phyloP scores from a whole-genome alignment of 108 stramenopile genomes.

The Pseudonitzschia multiseries region DNA sequence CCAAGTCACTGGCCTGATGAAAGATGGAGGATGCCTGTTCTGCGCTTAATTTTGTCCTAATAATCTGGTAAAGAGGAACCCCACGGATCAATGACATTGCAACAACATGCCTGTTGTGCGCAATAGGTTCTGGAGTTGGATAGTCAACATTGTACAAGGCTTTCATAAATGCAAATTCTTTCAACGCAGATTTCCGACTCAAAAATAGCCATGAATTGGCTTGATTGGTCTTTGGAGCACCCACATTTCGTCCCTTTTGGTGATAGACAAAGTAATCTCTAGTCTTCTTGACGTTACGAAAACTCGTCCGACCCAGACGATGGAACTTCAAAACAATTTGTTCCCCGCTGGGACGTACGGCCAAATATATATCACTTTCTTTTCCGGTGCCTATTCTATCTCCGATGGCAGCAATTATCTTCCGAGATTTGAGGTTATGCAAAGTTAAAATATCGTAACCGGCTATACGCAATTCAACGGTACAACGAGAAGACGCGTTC shows the following conservation, averaged over 20 bases:
- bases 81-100: constrained; percentile 88
- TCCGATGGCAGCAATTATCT: constrained; percentile 86
- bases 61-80: constrained; percentile 90
- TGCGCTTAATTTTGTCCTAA: constrained; percentile 68
- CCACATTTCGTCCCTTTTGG: constrained; percentile 37
- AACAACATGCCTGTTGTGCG: constrained; percentile 93
- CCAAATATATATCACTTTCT: constrained; percentile 88
- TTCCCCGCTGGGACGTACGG: constrained; percentile 67
- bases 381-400: constrained; percentile 99
- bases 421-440: constrained; percentile 74
- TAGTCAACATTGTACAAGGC: constrained; percentile 91
- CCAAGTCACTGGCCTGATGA: constrained; percentile 68
- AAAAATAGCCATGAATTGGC: constrained; percentile 96
- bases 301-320: constrained; percentile 96
- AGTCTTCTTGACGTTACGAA: constrained; percentile 95
- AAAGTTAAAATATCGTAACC: constrained; percentile 98
- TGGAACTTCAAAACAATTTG: constrained; percentile 97
- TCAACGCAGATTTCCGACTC: constrained; percentile 87
- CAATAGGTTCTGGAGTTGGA: constrained; percentile 92
- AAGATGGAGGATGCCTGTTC: constrained; percentile 92
- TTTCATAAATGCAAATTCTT: constrained; percentile 98
- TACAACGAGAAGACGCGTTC: background rate
- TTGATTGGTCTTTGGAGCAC: constrained; percentile 34
- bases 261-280: constrained; percentile 94
- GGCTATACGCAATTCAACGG: background rate